Evolutionary conservation across 805 yeast species (phyloP), one percentile per base, ranked within the genome.

Genomic region (Barnettozyma salicaria): DNA sequence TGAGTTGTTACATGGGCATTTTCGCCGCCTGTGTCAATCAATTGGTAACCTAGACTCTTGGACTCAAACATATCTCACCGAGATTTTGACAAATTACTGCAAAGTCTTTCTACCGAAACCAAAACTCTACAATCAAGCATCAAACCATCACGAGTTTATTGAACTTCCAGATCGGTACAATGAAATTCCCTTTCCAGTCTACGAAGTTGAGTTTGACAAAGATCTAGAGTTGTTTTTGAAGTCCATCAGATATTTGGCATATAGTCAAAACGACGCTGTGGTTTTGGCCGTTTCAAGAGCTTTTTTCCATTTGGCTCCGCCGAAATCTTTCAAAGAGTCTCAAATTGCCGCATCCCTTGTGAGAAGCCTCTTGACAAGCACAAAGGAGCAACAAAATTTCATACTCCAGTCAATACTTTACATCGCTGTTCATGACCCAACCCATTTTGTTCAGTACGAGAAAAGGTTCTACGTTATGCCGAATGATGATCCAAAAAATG

Each of bases 1-100:
- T 57, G 82, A 74, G 3, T 57, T 83, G 23, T 58, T 90, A 2
- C 97, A 92, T 54, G 75, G 80, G 3, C 76, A 78, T 47, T 83
- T 70, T 53, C 70, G 83, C 21, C 68, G 77, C 16, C 70, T 71
- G 34, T 76, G 86, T 41, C 52, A 62, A 2, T 58, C 67, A 22
- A 44, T 76, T 19, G 45, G 52, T 1, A 65, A 70, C 2, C 65
- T 90, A 37, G 95, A 88, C 41, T 80, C 79, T 36, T 85, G 88
- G 82, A 61, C 86, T 7, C 88, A 83, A 50, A 57, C 70, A 0
- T 52, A 64, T 9, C 56, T 78, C 12, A 61, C 86, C 16, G 84
- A 83, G 32, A 47, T 84, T 5, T 62, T 89, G 34, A 72, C 80
- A 0, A 74, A 75, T 35, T 92, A 92, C 56, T 65, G 76, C 23